Evolutionary conservation across 257 asterid genomes (phyloP), one percentile per base, ranked within the genome.

Genomic region (Cynanchum wilfordii): DNA sequence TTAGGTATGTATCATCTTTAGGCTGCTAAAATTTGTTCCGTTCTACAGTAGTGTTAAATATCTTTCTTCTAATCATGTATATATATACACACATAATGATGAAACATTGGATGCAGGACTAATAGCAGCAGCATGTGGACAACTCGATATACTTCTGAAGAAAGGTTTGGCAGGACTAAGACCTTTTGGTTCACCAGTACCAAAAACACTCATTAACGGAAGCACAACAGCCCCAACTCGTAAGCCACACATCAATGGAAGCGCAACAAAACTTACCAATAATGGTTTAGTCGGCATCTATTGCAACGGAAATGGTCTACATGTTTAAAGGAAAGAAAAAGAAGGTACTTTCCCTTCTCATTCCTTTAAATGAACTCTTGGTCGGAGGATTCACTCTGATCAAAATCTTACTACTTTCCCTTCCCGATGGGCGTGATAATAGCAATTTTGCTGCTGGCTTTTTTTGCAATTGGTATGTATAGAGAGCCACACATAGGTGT

Each of bases 51-150:
- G 38, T 33, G 36, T 33, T 2, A 33, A 33, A 33, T 33, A 33
- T 33, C 38, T 33, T 33, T 33, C 38, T 33, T 33, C 38, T 33
- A 33, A 33, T 3, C 38, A 30, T 4, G 3, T 4, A 2, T 4
- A 30, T 30, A 30, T 30, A 30, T 30, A 30, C 3, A 47, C 10
- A 10, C 2, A 10, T 13, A 2, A 10, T 49, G 52, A 16, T 11
- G 52, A 10, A 5, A 42, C 5, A 33, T 62, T 44, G 16, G 40
- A 33, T 75, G 71, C 83, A 83, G 85, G 85, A 22, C 82, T 84
- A 40, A 84, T 81, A 40, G 83, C 87, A 0, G 87, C 87, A 70
- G 82, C 84, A 65, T 59, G 66, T 63, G 87, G 85, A 29, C 82
- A 81, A 64, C 79, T 81, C 1, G 87, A 84, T 54, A 22, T 51